Evolutionary conservation across 371 early-diverging fungal species (phyloP).

Genomic region (Mucor plumbeus): DNA sequence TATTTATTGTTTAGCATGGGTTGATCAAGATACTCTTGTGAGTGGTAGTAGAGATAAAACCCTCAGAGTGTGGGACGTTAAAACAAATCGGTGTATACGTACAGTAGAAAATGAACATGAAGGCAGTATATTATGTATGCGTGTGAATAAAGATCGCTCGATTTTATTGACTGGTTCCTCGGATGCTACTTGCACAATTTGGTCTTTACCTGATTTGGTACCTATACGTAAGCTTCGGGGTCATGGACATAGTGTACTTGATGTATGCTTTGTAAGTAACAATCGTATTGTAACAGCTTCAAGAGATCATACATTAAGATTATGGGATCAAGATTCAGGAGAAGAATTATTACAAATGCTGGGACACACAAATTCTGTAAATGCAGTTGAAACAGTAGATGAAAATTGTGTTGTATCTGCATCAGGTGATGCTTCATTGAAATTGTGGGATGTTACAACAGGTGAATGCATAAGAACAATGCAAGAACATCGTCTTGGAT

Average conservation of each 20-base stretch:
- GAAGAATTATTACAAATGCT: constrained; percentile 66
- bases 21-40: constrained; percentile 73
- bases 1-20: constrained; percentile 92
- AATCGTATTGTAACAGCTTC: constrained; percentile 83
- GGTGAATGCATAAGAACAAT: constrained; percentile 70
- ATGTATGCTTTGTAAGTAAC: constrained; percentile 72
- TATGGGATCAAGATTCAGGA: constrained; percentile 55
- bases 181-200: constrained; percentile 87
- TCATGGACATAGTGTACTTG: constrained; percentile 82
- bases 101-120: constrained; percentile 63
- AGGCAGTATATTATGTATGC: constrained; percentile 89
- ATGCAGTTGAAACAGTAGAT: constrained; percentile 78
- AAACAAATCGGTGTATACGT: constrained; percentile 64
- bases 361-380: constrained; percentile 90
- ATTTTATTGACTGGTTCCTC: constrained; percentile 90
- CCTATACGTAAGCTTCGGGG: constrained; percentile 58
- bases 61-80: constrained; percentile 82
- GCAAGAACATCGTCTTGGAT: constrained; percentile 79
- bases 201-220: constrained; percentile 70
- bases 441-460: constrained; percentile 84
- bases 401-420: constrained; percentile 79
- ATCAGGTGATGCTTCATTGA: constrained; percentile 86
- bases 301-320: constrained; percentile 62
- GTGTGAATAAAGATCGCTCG: constrained; percentile 80
- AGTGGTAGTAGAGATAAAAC: constrained; percentile 94